phyloP scores from a whole-genome alignment of 345 rosid genomes.

The Gossypium sturtianum region DNA sequence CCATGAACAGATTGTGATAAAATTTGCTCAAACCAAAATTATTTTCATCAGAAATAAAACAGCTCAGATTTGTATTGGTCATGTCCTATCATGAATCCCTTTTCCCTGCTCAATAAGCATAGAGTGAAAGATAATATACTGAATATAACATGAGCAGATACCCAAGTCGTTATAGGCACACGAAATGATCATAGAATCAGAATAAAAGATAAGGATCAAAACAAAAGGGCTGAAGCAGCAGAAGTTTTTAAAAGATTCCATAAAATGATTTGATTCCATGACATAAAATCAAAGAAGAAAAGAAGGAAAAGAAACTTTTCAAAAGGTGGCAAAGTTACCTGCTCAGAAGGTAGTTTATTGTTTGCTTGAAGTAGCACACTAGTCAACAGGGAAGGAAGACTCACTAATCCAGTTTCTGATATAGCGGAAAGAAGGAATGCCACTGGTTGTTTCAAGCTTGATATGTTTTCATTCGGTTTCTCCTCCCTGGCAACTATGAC shows the following conservation, averaged over 20 bases:
- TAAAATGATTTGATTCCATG: not conserved
- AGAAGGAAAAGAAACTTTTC: not conserved
- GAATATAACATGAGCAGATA: not conserved
- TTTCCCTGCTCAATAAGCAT: not conserved
- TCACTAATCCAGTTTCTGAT: slow-evolving; percentile 68
- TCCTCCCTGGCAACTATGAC: slow-evolving; percentile 17
- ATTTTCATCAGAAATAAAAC: not conserved
- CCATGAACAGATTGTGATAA: not conserved
- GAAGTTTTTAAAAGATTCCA: not conserved
- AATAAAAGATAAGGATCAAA: too few relatives aligned
- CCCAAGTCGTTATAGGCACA: too few relatives aligned
- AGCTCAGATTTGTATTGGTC: not conserved
- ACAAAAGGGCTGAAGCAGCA: not conserved
- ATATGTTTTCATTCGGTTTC: slow-evolving; percentile 20
- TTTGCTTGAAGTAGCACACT: slow-evolving; percentile 72
- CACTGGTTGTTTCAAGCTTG: slow-evolving; percentile 37
- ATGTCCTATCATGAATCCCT: not conserved
- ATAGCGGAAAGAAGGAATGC: slow-evolving; percentile 55
- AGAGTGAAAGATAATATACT: not conserved
- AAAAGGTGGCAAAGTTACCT: slow-evolving; percentile 31
- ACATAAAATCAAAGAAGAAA: not conserved
- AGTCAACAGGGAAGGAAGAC: slow-evolving; percentile 74
- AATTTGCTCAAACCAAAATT: not conserved
- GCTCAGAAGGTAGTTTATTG: slow-evolving; percentile 56
- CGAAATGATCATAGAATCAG: too few relatives aligned